phyloP scores from a whole-genome alignment of 2,329 filamentous ascomycete species.

The Neonectria coccinea region DNA sequence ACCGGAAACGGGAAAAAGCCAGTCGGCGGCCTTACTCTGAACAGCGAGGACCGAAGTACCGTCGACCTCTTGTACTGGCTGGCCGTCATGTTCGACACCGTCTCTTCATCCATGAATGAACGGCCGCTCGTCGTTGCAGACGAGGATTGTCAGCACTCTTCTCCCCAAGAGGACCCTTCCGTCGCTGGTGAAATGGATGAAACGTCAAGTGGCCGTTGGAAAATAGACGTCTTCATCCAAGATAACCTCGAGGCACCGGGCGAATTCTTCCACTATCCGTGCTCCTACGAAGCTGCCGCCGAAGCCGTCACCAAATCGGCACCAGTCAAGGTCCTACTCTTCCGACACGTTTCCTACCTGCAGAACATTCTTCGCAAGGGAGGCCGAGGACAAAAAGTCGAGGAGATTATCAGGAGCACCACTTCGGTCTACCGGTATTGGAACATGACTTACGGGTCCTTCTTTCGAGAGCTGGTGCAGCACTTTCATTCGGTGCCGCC shows the following conservation, averaged over 20 bases:
- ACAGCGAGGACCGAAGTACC: slow-evolving; percentile 52
- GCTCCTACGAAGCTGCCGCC: slow-evolving; percentile 62
- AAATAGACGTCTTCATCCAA: slow-evolving; percentile 39
- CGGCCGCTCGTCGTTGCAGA: slow-evolving; percentile 51
- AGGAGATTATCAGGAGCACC: slow-evolving; percentile 60
- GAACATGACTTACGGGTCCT: slow-evolving; percentile 62
- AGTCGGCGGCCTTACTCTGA: slow-evolving; percentile 24
- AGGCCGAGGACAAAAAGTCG: slow-evolving; percentile 53
- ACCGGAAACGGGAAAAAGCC: slow-evolving; percentile 4
- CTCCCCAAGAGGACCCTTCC: slow-evolving; percentile 29
- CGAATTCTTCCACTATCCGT: slow-evolving; percentile 59
- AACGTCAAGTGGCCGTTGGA: slow-evolving; percentile 35
- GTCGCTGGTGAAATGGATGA: not conserved
- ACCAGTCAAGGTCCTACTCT: slow-evolving; percentile 55
- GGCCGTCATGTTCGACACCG: slow-evolving; percentile 69
- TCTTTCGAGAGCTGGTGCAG: slow-evolving; percentile 62
- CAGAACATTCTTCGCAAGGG: slow-evolving; percentile 61
- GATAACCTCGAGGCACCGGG: slow-evolving; percentile 43
- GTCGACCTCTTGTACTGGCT: slow-evolving; percentile 69
- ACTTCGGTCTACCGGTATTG: slow-evolving; percentile 65
- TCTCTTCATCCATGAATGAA: slow-evolving; percentile 64
- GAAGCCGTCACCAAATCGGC: slow-evolving; percentile 61
- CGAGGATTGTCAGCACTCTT: slow-evolving; percentile 53
- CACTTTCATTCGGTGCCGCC: slow-evolving; percentile 61
- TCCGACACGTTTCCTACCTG: slow-evolving; percentile 49